phyloP scores from a whole-genome alignment of 2,329 filamentous ascomycete species.

The Ascochyta koolunga region DNA sequence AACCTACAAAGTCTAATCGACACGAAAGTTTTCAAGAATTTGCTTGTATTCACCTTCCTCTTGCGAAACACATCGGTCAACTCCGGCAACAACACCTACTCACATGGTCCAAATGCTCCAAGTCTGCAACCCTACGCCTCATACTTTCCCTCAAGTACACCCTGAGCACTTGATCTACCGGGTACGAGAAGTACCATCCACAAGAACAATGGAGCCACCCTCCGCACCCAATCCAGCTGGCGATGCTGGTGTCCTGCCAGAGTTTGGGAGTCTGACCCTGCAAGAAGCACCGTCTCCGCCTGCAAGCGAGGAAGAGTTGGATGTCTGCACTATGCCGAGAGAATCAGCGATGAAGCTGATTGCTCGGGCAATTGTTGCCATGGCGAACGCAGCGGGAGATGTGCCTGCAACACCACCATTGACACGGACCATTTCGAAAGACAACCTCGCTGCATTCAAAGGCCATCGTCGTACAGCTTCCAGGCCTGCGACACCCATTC shows the following conservation, averaged over 20 bases:
- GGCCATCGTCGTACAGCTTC: slow-evolving; percentile 46
- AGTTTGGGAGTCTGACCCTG: slow-evolving; percentile 39
- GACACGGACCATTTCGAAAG: slow-evolving; percentile 61
- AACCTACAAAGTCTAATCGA: slow-evolving; percentile 1
- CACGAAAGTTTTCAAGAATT: background rate
- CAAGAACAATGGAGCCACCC: slow-evolving; percentile 40
- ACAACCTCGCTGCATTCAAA: slow-evolving; percentile 30
- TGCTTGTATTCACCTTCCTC: background rate
- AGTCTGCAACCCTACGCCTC: slow-evolving; percentile 40
- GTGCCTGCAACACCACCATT: slow-evolving; percentile 80
- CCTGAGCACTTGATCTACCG: slow-evolving; percentile 37
- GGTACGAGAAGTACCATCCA: slow-evolving; percentile 22
- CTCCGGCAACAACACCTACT: slow-evolving; percentile 26
- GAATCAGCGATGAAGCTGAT: slow-evolving; percentile 79
- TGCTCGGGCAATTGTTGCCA: slow-evolving; percentile 62
- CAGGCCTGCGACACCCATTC: slow-evolving; percentile 48
- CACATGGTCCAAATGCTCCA: slow-evolving; percentile 39
- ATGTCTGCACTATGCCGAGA: slow-evolving; percentile 75
- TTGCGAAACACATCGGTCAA: slow-evolving; percentile 25
- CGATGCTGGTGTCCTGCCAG: slow-evolving; percentile 49
- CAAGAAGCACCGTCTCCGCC: slow-evolving; percentile 49
- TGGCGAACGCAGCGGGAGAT: slow-evolving; percentile 77
- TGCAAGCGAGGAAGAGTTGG: slow-evolving; percentile 57
- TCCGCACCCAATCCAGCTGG: slow-evolving; percentile 50
- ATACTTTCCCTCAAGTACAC: slow-evolving; percentile 35